Conservation (phyloP, 495 filamentous ascomycete genomes). For the Neurospora sp. region DNA sequence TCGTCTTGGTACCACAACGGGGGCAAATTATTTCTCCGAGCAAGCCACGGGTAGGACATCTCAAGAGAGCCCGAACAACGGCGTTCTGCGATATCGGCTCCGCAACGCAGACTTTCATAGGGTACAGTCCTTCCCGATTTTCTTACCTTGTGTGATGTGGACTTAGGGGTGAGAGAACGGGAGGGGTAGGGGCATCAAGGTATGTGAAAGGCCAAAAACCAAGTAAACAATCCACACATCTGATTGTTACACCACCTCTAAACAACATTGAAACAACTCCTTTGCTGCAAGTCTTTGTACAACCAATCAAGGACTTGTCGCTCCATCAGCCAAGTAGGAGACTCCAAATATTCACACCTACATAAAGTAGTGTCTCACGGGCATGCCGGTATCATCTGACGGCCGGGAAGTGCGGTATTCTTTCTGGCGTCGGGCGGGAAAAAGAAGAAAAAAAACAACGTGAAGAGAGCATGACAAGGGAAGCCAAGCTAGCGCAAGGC, state of each 20-base stretch:
- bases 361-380: background rate
- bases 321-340: background rate
- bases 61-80: background rate
- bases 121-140: background rate
- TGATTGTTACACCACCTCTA: background rate
- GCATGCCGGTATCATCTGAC: background rate
- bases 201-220: background rate
- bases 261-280: background rate
- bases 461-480: background rate
- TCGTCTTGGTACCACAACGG: background rate
- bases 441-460: background rate
- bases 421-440: background rate
- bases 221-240: background rate
- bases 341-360: background rate
- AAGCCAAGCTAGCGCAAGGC: background rate
- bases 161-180: background rate
- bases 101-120: background rate
- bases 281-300: background rate
- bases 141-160: background rate
- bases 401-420: background rate
- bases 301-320: background rate
- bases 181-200: background rate
- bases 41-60: background rate
- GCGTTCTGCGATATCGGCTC: background rate
- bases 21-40: background rate